A percentile compares a stretch with the other conserved stretches of the same genome.
These are phyloP conservation scores for Calonectria crousiana DNA, from an alignment of 2,329 filamentous ascomycete genomes.

Conservation along the genomic window DNA sequence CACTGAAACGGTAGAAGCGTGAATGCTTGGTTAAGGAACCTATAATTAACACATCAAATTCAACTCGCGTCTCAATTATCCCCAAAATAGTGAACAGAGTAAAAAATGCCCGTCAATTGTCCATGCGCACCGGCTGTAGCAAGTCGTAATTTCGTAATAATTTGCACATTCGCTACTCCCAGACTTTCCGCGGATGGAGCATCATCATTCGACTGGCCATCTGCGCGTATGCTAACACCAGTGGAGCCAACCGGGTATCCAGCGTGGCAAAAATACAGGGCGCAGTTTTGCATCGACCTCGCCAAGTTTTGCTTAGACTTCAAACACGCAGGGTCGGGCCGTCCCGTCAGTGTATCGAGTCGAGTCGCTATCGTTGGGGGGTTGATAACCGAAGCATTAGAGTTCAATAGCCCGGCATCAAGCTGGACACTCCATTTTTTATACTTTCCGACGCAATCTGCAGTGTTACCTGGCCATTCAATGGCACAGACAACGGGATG, in stretches of 20 bases:
- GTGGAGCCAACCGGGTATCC: not conserved
- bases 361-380: not conserved
- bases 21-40: not conserved
- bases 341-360: slow-evolving; percentile 1
- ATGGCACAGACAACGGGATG: not conserved
- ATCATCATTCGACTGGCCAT: not conserved
- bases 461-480: not conserved
- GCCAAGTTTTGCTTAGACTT: not conserved
- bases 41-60: not conserved
- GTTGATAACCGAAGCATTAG: not conserved
- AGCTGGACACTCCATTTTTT: not conserved
- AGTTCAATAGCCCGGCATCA: not conserved
- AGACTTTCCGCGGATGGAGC: not conserved
- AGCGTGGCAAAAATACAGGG: not conserved
- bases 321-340: not conserved
- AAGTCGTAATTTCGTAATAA: not conserved
- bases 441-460: not conserved
- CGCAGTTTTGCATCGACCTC: not conserved
- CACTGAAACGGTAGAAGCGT: not conserved
- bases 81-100: not conserved
- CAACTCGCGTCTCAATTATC: too few species aligned
- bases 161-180: not conserved
- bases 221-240: not conserved
- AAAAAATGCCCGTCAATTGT: not conserved
- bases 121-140: not conserved